Evolutionary conservation across 495 filamentous ascomycete species (phyloP), one percentile per base, ranked within the genome.

Genomic region (Mytilinidion resinicola): DNA sequence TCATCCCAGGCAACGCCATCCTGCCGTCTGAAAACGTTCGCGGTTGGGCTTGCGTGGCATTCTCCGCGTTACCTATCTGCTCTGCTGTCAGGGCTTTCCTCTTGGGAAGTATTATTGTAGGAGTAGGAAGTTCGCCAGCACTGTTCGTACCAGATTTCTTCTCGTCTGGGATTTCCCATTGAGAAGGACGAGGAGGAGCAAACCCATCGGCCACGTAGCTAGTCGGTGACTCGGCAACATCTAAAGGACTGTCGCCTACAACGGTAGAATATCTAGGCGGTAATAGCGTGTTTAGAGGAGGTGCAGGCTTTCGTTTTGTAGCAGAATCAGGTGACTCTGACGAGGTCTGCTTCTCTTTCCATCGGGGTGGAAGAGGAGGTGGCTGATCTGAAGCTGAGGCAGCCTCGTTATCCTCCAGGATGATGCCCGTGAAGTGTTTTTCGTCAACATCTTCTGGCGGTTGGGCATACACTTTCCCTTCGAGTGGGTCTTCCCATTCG

Each of bases 401-500:
- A 34, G 36, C 35, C 49, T 69, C 65, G 37, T 73, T 69, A 42
- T 68, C 59, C 57, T 72, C 61, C 15, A 69, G 60, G 33, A 72
- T 61, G 38, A 71, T 67, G 21, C 72, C 70, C 19, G 61, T 61
- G 41, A 59, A 35, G 41, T 70, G 67, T 12, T 64, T 52, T 43
- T 64, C 58, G 19, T 58, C 61, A 35, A 62, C 55, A 11, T 44
- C 48, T 20, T 25, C 21, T 35, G 41, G 47, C 47, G 25, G 7
- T 51, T 58, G 36, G 17, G 41, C 35, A 7, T 46, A 38, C 20
- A 52, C 34, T 19, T 61, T 49, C 51, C 65, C 63, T 39, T 73
- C 71, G 9, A 75, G 44, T 4, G 72, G 70, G 57, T 75, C 72
- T 47, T 75, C 72, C 60, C 73, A 75, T 12, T 75, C 70, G 17